These are phyloP conservation scores for Prunus mira DNA, from an alignment of 306 rosid genomes.

Conservation along the genomic window DNA sequence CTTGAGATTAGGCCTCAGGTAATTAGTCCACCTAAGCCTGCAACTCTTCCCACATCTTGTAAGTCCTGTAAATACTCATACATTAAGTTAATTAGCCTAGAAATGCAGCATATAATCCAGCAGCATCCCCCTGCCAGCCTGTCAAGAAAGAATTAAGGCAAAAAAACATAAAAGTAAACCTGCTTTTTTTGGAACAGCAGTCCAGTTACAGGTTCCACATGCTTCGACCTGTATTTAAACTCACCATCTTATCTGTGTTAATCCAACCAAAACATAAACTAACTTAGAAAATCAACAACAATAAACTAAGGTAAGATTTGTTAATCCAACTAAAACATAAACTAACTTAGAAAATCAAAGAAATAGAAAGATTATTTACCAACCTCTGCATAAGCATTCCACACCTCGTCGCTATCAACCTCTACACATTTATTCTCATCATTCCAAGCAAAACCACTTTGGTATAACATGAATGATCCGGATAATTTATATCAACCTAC, in stretches of 20 bases:
- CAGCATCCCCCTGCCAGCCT: background rate
- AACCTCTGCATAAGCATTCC: no score
- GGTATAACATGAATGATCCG: no score
- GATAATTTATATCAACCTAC: background rate
- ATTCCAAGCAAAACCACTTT: no score
- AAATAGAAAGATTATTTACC: no score
- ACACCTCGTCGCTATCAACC: no score
- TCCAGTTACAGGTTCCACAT: slow-evolving; percentile 65
- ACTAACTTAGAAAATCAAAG: no score
- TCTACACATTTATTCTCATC: no score
- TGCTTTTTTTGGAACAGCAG: slow-evolving; percentile 60
- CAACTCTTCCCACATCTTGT: slow-evolving; percentile 81
- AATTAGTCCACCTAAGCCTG: slow-evolving; percentile 61
- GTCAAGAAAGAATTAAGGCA: background rate
- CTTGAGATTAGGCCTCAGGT: slow-evolving; percentile 55
- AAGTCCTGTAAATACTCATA: slow-evolving; percentile 43
- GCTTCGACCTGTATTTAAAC: slow-evolving; percentile 29
- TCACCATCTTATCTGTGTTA: slow-evolving; percentile 47
- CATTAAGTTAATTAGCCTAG: background rate
- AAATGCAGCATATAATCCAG: background rate
- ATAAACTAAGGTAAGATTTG: no score
- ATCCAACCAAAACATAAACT: slow-evolving; percentile 7
- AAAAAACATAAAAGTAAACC: slow-evolving; percentile 30
- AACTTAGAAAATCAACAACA: no score
- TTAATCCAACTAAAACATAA: no score